A percentile compares a stretch with the other conserved stretches of the same genome.
phyloP scores from a whole-genome alignment of 805 yeast species.

The Candida qinlingensis region DNA sequence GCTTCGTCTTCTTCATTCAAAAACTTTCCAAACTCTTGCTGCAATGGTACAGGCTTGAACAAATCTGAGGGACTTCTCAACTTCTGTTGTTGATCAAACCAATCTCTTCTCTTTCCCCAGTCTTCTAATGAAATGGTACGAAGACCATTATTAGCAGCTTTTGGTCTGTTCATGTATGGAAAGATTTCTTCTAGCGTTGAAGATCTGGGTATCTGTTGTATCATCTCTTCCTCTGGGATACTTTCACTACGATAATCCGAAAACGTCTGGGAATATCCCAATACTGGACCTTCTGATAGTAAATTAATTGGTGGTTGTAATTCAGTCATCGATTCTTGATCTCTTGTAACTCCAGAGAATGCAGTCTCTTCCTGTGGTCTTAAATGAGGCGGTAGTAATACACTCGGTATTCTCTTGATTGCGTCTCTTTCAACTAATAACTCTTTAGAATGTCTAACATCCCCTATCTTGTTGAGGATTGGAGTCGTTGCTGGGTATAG shows the following conservation, averaged over 20 bases:
- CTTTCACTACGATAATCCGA: slow-evolving; percentile 6
- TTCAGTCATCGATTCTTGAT: not conserved
- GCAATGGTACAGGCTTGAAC: not conserved
- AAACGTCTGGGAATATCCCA: not conserved
- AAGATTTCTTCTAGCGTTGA: slow-evolving; percentile 11
- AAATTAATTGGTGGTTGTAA: not conserved
- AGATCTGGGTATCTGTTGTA: slow-evolving; percentile 22
- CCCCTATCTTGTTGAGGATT: slow-evolving; percentile 6
- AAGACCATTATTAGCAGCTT: slow-evolving; percentile 7
- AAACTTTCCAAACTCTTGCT: slow-evolving; percentile 1
- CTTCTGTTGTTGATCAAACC: slow-evolving; percentile 6
- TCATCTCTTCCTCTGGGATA: slow-evolving; percentile 11
- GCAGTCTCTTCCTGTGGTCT: slow-evolving; percentile 14
- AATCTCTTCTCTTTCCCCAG: slow-evolving; percentile 13
- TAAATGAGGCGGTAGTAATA: slow-evolving; percentile 24
- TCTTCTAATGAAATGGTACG: slow-evolving; percentile 21
- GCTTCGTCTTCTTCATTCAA: not conserved
- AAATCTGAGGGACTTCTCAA: not conserved
- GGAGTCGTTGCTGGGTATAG: slow-evolving; percentile 10
- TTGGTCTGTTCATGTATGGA: slow-evolving; percentile 9
- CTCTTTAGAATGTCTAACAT: slow-evolving; percentile 6
- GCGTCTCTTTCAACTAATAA: slow-evolving; percentile 23
- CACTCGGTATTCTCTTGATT: slow-evolving; percentile 23
- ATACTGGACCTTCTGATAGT: not conserved
- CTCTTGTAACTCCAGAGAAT: not conserved